Conservation (phyloP, 1,139 yeast genomes). For the Candida anutae region DNA sequence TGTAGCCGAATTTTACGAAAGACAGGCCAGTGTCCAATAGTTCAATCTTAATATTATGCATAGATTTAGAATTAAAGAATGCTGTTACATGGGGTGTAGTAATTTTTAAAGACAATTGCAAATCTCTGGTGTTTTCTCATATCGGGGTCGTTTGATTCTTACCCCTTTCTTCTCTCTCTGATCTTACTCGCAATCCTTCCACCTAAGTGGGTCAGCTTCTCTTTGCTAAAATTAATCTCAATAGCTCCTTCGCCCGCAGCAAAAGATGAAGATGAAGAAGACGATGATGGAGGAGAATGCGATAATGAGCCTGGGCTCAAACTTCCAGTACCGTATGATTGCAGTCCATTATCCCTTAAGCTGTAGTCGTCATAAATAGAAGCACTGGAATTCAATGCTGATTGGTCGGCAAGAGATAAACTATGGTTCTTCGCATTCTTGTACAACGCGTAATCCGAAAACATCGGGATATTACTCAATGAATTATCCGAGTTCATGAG, state of each 20-base stretch:
- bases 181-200: constrained; percentile 30
- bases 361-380: constrained; percentile 26
- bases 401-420: constrained; percentile 18
- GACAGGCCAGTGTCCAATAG: constrained; percentile 47
- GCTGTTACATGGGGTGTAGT: neutral
- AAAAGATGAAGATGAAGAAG: neutral
- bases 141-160: neutral
- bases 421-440: constrained; percentile 23
- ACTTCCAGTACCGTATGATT: neutral
- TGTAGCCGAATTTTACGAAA: constrained; percentile 80
- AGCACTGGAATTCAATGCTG: constrained; percentile 18
- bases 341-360: constrained; percentile 3
- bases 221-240: constrained; percentile 26
- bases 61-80: neutral
- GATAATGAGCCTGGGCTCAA: constrained; percentile 10
- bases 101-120: neutral
- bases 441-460: constrained; percentile 39
- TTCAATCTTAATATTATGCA: too few relatives aligned
- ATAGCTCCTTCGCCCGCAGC: constrained; percentile 19
- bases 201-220: constrained; percentile 14
- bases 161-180: constrained; percentile 24
- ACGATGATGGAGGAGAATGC: constrained; percentile 3
- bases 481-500: constrained; percentile 46
- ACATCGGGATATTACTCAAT: constrained; percentile 49
- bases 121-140: neutral